A percentile compares a stretch with the other conserved stretches of the same genome.
These are phyloP conservation scores for Crinitomyces ghanaensis DNA, from an alignment of 805 yeast genomes.

Conservation along the genomic window DNA sequence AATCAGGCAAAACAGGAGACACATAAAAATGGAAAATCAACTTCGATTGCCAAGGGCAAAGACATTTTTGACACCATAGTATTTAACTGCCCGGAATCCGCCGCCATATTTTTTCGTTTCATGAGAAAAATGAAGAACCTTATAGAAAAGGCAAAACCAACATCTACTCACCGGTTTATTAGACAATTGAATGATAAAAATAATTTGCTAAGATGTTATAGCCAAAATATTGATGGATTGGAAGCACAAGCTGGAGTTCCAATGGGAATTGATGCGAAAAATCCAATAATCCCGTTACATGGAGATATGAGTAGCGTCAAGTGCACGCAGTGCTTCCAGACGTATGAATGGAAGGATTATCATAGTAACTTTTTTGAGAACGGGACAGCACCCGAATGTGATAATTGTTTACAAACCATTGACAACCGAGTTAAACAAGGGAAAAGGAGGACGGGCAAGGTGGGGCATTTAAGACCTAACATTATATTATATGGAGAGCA, in stretches of 20 bases:
- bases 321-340: slow-evolving; percentile 59
- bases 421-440: slow-evolving; percentile 52
- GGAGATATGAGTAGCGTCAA: slow-evolving; percentile 71
- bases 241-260: slow-evolving; percentile 55
- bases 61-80: slow-evolving; percentile 83
- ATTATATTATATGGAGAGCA: slow-evolving; percentile 90
- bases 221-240: slow-evolving; percentile 89
- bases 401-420: slow-evolving; percentile 47
- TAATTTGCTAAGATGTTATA: slow-evolving; percentile 73
- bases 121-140: slow-evolving; percentile 69
- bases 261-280: slow-evolving; percentile 51
- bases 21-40: too few relatives aligned
- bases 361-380: slow-evolving; percentile 36
- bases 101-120: slow-evolving; percentile 71
- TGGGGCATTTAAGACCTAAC: slow-evolving; percentile 76
- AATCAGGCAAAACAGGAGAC: slow-evolving; percentile 52
- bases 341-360: slow-evolving; percentile 50
- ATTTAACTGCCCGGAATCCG: slow-evolving; percentile 55
- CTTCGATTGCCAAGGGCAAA: slow-evolving; percentile 61
- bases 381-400: slow-evolving; percentile 72
- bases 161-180: slow-evolving; percentile 74
- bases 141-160: slow-evolving; percentile 60
- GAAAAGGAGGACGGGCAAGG: slow-evolving; percentile 60
- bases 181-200: slow-evolving; percentile 45
- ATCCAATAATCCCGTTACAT: slow-evolving; percentile 79